Evolutionary conservation across 768 basidiomycete genomes (phyloP).

Genomic region (Clathrus columnatus): DNA sequence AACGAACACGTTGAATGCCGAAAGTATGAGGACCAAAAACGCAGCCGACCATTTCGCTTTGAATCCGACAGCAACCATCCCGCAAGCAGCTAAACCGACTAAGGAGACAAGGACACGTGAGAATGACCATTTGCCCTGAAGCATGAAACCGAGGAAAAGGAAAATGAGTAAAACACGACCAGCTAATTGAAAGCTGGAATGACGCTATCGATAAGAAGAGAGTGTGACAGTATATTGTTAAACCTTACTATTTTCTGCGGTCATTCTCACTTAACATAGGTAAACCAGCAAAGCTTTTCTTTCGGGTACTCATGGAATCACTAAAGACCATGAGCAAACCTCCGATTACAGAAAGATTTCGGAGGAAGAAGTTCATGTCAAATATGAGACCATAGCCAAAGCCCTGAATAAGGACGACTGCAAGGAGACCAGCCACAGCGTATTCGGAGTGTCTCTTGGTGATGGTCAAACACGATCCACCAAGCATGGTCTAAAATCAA

Average conservation of each 20-base stretch:
- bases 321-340: slow-evolving; percentile 99
- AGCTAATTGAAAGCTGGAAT: slow-evolving; percentile 82
- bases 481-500: slow-evolving; percentile 68
- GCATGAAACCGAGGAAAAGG: slow-evolving; percentile 95
- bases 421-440: slow-evolving; percentile 82
- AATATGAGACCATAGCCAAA: slow-evolving; percentile 99
- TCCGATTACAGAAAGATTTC: slow-evolving; percentile 95
- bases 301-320: slow-evolving; percentile 85
- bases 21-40: slow-evolving; percentile 87
- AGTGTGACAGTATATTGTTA: background rate
- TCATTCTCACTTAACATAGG: slow-evolving; percentile 89
- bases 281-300: slow-evolving; percentile 83
- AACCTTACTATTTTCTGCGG: slow-evolving; percentile 90
- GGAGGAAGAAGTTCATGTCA: slow-evolving; percentile 99
- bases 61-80: slow-evolving; percentile 97
- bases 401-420: slow-evolving; percentile 90
- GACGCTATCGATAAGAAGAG: background rate
- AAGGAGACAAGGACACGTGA: slow-evolving; percentile 81
- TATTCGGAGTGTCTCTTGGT: slow-evolving; percentile 80
- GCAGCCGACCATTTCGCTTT: slow-evolving; percentile 98
- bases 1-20: slow-evolving; percentile 93
- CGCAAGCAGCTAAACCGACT: slow-evolving; percentile 82
- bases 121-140: slow-evolving; percentile 88
- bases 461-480: slow-evolving; percentile 78
- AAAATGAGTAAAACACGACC: slow-evolving; percentile 97